Base-by-base conservation (phyloP, 2,329 filamentous ascomycete genomes). In the Colletotrichum camelliae region DNA sequence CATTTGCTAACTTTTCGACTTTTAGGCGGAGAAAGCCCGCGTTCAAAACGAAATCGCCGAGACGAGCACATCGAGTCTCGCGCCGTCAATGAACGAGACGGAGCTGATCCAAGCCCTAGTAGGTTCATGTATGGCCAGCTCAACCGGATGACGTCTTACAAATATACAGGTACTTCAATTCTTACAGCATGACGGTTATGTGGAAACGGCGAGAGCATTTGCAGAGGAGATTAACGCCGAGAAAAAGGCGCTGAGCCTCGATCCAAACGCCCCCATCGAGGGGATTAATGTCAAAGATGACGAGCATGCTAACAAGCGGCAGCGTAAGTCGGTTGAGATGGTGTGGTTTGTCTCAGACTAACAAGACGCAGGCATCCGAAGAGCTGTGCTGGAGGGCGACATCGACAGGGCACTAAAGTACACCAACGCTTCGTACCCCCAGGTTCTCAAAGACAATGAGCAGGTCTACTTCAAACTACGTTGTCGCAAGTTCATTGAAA, bases 401-500 rank as follows among this genome's bases (percentile, higher is more conserved):
- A 95, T 99, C 75, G 97, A 98, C 84, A 92, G 91, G 79, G 96
- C 96, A 1, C 89, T 98, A n/a, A 94, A 96, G 83, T 91, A 93
- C 80, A 98, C 95, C 4, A 91, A 93, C 66, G 88, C 89, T 15
- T 95, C 93, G 81, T 99, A 98, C 80, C 94, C 95, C 7, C 89
- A 90, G 29, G 95, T 98, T 2, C 89, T 99, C 21, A 89, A 91
- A 62, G 91, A 95, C 27, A 95, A 98, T 81, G 92, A 95, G 70
- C 92, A 95, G 70, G 95, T 98, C 18, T 93, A 96, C 82, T 98
- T 99, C 85, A 94, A 93, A 74, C 88, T 99, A 65, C 92, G 94
- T 79, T 98, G 96, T 82, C 93, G 96, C 76, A 97, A 97, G 82
- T 98, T 98, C 83, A 93, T 98, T 76, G 97, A 99, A 84, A 96